Evolutionary conservation across 495 filamentous ascomycete genomes (phyloP).

Genomic region (Penicillium paradoxum): DNA sequence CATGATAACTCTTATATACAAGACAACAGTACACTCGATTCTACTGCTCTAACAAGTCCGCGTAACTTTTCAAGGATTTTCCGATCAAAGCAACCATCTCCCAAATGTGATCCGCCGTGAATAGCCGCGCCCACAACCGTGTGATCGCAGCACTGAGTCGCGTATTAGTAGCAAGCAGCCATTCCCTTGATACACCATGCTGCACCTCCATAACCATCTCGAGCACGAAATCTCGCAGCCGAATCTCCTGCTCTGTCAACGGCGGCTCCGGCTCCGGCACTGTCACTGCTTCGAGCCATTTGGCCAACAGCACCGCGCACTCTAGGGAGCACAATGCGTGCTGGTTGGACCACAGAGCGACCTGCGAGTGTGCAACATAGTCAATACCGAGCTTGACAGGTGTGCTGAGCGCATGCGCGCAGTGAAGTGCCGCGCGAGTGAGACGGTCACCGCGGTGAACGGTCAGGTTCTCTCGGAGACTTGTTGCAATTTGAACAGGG

Average conservation of each 20-base stretch:
- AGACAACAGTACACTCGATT: background rate
- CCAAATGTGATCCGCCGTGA: conserved; percentile 63
- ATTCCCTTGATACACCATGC: conserved; percentile 49
- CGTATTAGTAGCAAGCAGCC: conserved; percentile 47
- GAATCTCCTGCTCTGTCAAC: conserved; percentile 52
- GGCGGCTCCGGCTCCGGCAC: conserved; percentile 27
- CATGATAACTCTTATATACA: background rate
- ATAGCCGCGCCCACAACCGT: conserved; percentile 62
- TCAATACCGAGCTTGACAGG: conserved; percentile 64
- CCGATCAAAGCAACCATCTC: conserved; percentile 63
- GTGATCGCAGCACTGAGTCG: conserved; percentile 60
- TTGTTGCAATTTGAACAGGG: conserved; percentile 53
- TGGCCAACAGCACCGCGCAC: conserved; percentile 60
- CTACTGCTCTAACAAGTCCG: conserved; percentile 51
- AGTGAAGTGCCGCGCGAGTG: conserved; percentile 58
- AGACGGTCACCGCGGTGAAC: conserved; percentile 54
- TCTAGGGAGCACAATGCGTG: conserved; percentile 65
- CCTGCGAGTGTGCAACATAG: conserved; percentile 65
- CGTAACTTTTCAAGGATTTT: conserved; percentile 57
- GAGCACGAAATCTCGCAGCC: conserved; percentile 56
- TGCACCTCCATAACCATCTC: conserved; percentile 65
- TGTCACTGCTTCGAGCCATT: conserved; percentile 47
- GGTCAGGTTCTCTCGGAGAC: conserved; percentile 53
- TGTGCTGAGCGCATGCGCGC: conserved; percentile 63
- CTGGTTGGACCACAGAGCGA: conserved; percentile 66